Evolutionary conservation across 805 yeast species (phyloP), one percentile per base, ranked within the genome.

Genomic region (Kodamaea hsintzibuensis): DNA sequence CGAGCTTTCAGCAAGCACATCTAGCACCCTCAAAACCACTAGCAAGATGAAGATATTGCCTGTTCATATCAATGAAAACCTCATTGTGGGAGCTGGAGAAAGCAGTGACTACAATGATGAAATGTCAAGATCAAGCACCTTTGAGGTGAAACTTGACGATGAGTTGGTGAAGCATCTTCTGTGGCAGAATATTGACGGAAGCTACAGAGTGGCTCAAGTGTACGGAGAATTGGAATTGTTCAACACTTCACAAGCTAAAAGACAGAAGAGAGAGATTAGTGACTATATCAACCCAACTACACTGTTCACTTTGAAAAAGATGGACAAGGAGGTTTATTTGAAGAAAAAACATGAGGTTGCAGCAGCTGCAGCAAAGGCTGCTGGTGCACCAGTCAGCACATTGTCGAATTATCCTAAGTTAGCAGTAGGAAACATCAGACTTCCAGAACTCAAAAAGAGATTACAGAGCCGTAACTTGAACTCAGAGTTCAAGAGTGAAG

Each of bases 401-500:
- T 39, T 51, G 4, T 13, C 27, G 3, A 60, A 54, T 14, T 64
- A 59, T 6, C 71, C 73, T 14, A 72, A 87, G 37, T 71, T 88
- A 49, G 88, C 91, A 14, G 89, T 95, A 55, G 99, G 99, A 39
- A 97, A 92, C 66, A 84, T 95, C 44, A 81, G 88, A 56, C 74
- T 95, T 22, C 88, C 95, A 0, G 96, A 91, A 58, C 74, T 95
- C 49, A 86, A 89, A 62, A 82, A 82, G 60, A 81, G 79, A 55
- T 74, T 95, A 38, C 71, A 77, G 30, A 72, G 77, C 4, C 69
- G 73, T 52, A 88, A 89, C 48, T 82, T 88, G 62, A 77, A 74
- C 50, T 97, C 96, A 0, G 97, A 92, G 64, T 91, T 93, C 67
- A 84, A 88, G 68, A 96, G 97, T 52, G 97, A 91, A 67, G 98